Evolutionary conservation across 1,284 basidiomycete species (phyloP), one percentile per base, ranked within the genome.

Genomic region (Agaricales sp.): DNA sequence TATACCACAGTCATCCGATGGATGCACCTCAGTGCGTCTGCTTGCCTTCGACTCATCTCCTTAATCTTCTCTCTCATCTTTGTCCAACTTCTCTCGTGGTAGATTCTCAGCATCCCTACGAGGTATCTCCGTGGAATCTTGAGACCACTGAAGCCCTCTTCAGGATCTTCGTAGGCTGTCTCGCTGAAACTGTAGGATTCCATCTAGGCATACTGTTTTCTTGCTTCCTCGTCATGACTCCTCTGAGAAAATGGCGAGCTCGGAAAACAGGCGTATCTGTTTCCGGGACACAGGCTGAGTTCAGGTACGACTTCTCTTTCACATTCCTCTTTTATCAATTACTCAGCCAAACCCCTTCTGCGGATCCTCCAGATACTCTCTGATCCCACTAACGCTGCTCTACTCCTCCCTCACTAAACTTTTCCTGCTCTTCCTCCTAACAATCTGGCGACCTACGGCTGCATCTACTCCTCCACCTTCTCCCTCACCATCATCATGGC

Each of bases 321-420:
- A 16, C 39, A 6, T 43, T 43, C n/a, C 39, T 43, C 39, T 11
- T 4, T 8, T 43, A 43, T 43, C 16, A 18, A 16, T 18, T 22
- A 6, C 39, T 43, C 16, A 43, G 39, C 54, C 69, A 14, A 18
- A 46, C 25, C 46, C 43, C 45, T 23, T n/a, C 25, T 13, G 24
- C 51, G n/a, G n/a, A n/a, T n/a, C n/a, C n/a, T n/a, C n/a, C 26
- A n/a, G 45, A 56, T 76, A 82, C 47, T 80, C 80, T 1, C 74
- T 91, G 30, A 77, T 93, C 30, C 82, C 89, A 1, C 72, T 94
- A 14, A 84, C 85, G 2, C 69, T 94, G 2, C 73, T 94, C 53
- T 93, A 92, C 61, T 91, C 91, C 0, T 91, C 92, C 1, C 68
- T 94, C 26, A 85, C 87, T 1, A 94, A 94, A 55, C 74, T 92